These are phyloP conservation scores for Syzygium syzygioides DNA, from an alignment of 441 rosid species.

Conservation along the genomic window DNA sequence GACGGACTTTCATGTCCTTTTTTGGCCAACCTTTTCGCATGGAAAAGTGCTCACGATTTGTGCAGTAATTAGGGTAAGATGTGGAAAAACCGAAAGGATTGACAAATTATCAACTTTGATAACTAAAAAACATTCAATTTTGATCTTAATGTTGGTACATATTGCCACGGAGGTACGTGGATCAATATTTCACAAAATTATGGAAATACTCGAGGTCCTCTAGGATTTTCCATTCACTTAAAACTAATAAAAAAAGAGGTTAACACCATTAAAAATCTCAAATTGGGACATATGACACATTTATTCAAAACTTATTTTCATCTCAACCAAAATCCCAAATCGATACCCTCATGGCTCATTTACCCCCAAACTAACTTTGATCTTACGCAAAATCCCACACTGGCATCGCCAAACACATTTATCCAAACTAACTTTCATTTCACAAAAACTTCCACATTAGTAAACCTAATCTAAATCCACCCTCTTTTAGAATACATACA, in stretches of 20 bases:
- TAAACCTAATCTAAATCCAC: accelerated
- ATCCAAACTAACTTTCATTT: background rate
- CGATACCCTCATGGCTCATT: accelerated
- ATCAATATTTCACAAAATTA: background rate
- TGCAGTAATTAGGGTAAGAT: background rate
- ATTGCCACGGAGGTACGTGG: background rate
- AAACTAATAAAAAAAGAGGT: background rate
- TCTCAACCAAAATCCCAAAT: background rate
- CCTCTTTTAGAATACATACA: accelerated
- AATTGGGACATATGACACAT: accelerated
- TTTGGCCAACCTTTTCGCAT: background rate
- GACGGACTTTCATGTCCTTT: background rate
- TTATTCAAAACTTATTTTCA: background rate
- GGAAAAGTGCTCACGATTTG: background rate
- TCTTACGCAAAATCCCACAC: background rate
- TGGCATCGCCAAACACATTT: background rate
- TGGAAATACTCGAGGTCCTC: background rate
- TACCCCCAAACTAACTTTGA: background rate
- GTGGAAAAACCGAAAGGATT: background rate
- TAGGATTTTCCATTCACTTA: background rate
- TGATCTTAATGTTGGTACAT: background rate
- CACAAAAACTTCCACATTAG: background rate
- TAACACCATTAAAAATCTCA: background rate
- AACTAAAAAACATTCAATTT: background rate
- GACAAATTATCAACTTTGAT: background rate